These are phyloP conservation scores for Botryosphaeria agaves DNA, from an alignment of 2,329 filamentous ascomycete species.

Conservation along the genomic window DNA sequence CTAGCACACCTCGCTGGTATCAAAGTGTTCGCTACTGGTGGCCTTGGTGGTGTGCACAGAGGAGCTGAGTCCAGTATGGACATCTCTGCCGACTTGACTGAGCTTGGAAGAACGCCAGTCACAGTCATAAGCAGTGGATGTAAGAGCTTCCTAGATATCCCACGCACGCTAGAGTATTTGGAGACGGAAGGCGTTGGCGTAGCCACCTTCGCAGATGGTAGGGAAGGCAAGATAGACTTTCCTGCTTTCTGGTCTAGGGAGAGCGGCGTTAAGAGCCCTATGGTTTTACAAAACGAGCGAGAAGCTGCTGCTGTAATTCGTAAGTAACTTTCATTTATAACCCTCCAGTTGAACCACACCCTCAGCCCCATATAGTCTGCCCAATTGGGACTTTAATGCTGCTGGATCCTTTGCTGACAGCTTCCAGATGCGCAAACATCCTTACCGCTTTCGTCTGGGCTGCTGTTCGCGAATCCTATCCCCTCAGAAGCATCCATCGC, in stretches of 20 bases:
- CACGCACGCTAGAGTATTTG: conserved; percentile 67
- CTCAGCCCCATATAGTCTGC: too few relatives aligned
- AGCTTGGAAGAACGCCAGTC: conserved; percentile 76
- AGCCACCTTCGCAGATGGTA: conserved; percentile 75
- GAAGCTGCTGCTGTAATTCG: conserved; percentile 81
- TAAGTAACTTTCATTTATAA: conserved; percentile 29
- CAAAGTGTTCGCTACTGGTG: conserved; percentile 84
- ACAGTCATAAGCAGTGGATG: conserved; percentile 80
- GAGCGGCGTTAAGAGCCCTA: conserved; percentile 66
- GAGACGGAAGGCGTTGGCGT: conserved; percentile 64
- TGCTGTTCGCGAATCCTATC: conserved; percentile 82
- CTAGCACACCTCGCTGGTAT: conserved; percentile 77
- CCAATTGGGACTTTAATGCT: too few relatives aligned
- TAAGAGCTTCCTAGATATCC: conserved; percentile 91
- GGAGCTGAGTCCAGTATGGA: conserved; percentile 79
- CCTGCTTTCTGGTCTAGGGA: conserved; percentile 88
- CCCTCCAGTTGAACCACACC: too few relatives aligned
- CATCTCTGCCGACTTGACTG: conserved; percentile 85
- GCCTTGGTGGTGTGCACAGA: conserved; percentile 84
- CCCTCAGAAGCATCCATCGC: conserved; percentile 53
- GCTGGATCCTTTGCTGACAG: neutral
- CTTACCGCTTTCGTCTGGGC: conserved; percentile 56
- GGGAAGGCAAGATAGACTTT: conserved; percentile 57
- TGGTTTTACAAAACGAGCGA: conserved; percentile 52
- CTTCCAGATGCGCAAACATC: conserved; percentile 56